phyloP scores from a whole-genome alignment of 768 basidiomycete genomes.

The Suillus americanus region DNA sequence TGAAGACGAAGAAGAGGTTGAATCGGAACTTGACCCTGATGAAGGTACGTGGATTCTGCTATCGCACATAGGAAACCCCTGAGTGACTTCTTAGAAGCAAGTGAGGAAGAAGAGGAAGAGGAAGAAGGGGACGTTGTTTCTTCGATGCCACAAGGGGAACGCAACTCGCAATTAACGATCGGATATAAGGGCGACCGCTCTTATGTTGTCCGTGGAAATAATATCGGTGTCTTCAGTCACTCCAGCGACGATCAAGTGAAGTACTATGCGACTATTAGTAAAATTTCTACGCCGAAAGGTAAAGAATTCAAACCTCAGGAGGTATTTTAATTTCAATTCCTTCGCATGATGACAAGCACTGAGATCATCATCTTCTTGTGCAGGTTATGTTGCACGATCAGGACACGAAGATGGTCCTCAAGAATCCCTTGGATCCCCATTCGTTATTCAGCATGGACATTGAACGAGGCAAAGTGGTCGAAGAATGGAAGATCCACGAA shows the following conservation, averaged over 20 bases:
- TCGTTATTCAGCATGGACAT: conserved; percentile 91
- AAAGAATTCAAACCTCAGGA: conserved; percentile 84
- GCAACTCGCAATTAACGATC: conserved; percentile 87
- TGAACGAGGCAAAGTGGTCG: conserved; percentile 92
- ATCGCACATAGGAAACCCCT: not conserved
- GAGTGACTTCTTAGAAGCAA: conserved; percentile 36
- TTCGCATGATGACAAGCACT: conserved; percentile 2
- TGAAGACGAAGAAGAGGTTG: conserved; percentile 77
- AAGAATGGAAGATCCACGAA: conserved; percentile 98
- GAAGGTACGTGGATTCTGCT: conserved; percentile 44
- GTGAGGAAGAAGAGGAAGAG: conserved; percentile 40
- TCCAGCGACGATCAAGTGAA: conserved; percentile 69
- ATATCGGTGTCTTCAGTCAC: conserved; percentile 88
- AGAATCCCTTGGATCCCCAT: conserved; percentile 78
- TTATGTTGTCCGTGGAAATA: conserved; percentile 89
- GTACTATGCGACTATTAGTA: conserved; percentile 85
- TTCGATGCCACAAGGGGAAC: conserved; percentile 51
- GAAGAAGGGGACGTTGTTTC: conserved; percentile 46
- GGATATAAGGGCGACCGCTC: conserved; percentile 96
- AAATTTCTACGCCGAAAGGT: conserved; percentile 76
- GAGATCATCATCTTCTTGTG: conserved; percentile 6
- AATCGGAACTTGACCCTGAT: conserved; percentile 62
- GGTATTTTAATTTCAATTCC: conserved; percentile 45
- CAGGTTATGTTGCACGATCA: conserved; percentile 97
- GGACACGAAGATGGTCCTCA: conserved; percentile 93